A percentile compares a stretch with the other conserved stretches of the same genome.
Evolutionary conservation across 2,329 filamentous ascomycete species (phyloP).

Genomic region (Diaporthe vexans): DNA sequence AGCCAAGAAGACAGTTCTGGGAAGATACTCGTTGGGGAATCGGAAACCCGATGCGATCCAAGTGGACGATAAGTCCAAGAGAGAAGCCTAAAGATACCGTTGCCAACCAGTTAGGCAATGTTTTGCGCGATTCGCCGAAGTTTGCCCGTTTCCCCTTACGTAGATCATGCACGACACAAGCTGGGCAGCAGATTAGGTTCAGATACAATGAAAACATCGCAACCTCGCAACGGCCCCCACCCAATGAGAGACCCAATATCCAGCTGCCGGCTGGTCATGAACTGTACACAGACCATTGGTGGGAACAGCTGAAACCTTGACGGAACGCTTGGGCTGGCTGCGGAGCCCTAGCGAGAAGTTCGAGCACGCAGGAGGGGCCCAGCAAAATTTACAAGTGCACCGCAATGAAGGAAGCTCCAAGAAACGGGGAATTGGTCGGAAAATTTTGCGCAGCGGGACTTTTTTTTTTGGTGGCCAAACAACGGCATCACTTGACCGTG

Average conservation of each 20-base stretch:
- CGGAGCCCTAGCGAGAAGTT: neutral
- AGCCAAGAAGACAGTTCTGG: too few relatives aligned
- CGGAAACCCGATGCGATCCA: neutral
- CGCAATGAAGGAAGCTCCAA: too few relatives aligned
- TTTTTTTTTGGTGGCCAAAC: neutral
- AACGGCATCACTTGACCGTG: neutral
- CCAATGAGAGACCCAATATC: neutral
- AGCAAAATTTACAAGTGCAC: neutral
- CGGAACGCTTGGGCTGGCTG: neutral
- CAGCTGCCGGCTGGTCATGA: neutral
- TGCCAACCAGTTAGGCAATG: neutral
- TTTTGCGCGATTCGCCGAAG: neutral
- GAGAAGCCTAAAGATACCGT: neutral
- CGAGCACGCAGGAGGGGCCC: neutral
- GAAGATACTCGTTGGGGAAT: neutral
- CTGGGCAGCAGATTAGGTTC: neutral
- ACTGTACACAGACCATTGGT: neutral
- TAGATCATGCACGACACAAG: neutral
- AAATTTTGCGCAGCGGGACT: neutral
- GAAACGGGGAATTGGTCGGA: too few relatives aligned
- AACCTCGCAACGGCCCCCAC: neutral
- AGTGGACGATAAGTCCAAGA: too few relatives aligned
- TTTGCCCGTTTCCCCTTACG: neutral
- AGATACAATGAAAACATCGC: neutral
- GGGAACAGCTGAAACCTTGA: neutral